Percentiles rank a stretch among this genome's conserved stretches.
Evolutionary conservation across 2,329 filamentous ascomycete genomes (phyloP).

Genomic region (Neoarthrinium moseri): DNA sequence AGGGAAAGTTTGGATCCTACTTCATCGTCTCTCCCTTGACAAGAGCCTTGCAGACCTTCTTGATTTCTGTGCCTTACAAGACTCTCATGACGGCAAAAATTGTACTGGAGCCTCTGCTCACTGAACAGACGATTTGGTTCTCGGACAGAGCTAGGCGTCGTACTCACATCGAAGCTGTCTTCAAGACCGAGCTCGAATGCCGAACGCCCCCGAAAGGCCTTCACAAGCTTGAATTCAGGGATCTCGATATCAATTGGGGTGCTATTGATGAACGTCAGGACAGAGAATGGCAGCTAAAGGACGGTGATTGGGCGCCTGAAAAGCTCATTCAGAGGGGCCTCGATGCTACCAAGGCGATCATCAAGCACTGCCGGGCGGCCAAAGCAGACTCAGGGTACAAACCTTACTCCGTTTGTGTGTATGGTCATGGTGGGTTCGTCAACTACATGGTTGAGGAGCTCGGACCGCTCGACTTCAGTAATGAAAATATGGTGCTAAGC

Average conservation of each 20-base stretch:
- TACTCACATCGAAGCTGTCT: not conserved
- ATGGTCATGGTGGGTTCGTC: constrained; percentile 12
- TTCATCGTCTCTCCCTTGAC: constrained; percentile 8
- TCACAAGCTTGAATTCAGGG: not conserved
- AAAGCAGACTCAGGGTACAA: not conserved
- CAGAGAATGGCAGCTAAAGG: constrained; percentile 1
- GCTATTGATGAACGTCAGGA: not conserved
- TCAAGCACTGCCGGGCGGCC: not conserved
- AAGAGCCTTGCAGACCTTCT: constrained; percentile 8
- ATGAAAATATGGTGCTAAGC: constrained; percentile 13
- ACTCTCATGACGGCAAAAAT: not conserved
- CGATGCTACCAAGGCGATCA: not conserved
- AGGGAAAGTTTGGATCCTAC: not conserved
- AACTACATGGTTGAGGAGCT: constrained; percentile 8
- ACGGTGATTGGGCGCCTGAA: not conserved
- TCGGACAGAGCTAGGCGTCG: constrained; percentile 5
- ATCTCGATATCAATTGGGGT: constrained; percentile 5
- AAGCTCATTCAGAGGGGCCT: constrained; percentile 1
- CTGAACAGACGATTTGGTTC: constrained; percentile 12
- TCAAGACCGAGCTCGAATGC: not conserved
- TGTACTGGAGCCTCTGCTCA: constrained; percentile 4
- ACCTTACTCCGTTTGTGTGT: not conserved
- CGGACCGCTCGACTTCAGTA: not conserved
- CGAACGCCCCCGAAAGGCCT: not conserved
- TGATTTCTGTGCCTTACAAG: not conserved